These are phyloP conservation scores for Ilex asprella DNA, from an alignment of 257 asterid species.

Conservation along the genomic window DNA sequence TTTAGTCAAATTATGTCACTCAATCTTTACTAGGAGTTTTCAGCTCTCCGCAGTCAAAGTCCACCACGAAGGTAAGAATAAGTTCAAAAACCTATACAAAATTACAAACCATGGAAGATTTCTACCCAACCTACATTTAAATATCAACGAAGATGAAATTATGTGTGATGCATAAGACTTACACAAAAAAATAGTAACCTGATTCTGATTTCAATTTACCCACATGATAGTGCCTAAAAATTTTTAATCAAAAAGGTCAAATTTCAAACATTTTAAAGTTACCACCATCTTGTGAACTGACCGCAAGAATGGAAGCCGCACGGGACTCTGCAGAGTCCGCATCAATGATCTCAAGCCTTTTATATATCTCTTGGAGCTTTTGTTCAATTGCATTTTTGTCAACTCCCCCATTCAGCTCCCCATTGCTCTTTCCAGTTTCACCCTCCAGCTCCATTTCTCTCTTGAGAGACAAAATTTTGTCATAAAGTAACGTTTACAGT, in stretches of 20 bases:
- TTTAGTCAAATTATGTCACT: too few relatives aligned
- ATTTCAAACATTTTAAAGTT: neutral
- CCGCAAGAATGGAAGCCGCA: slow-evolving; percentile 97
- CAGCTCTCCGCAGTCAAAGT: too few relatives aligned
- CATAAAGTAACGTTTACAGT: slow-evolving; percentile 1
- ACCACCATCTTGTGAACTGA: slow-evolving; percentile 30
- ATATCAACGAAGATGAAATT: too few relatives aligned
- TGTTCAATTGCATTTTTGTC: slow-evolving; percentile 52
- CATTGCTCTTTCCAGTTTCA: slow-evolving; percentile 43
- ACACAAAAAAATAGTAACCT: too few relatives aligned
- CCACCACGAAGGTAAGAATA: too few relatives aligned
- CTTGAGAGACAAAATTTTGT: slow-evolving; percentile 26
- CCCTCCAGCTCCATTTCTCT: slow-evolving; percentile 52
- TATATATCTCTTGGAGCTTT: slow-evolving; percentile 82
- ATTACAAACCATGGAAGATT: too few relatives aligned
- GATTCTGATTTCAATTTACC: too few relatives aligned
- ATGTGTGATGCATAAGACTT: too few relatives aligned
- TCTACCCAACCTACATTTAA: too few relatives aligned
- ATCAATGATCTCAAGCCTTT: slow-evolving; percentile 89
- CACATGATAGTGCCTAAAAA: too few relatives aligned
- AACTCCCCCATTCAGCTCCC: slow-evolving; percentile 31
- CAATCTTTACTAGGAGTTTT: too few relatives aligned
- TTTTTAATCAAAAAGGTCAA: neutral
- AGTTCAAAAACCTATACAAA: too few relatives aligned
- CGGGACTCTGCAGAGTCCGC: slow-evolving; percentile 99